A percentile compares a stretch with the other conserved stretches of the same genome.
These are phyloP conservation scores for Suhomyces canberraensis DNA, from an alignment of 805 yeast genomes.

Conservation along the genomic window DNA sequence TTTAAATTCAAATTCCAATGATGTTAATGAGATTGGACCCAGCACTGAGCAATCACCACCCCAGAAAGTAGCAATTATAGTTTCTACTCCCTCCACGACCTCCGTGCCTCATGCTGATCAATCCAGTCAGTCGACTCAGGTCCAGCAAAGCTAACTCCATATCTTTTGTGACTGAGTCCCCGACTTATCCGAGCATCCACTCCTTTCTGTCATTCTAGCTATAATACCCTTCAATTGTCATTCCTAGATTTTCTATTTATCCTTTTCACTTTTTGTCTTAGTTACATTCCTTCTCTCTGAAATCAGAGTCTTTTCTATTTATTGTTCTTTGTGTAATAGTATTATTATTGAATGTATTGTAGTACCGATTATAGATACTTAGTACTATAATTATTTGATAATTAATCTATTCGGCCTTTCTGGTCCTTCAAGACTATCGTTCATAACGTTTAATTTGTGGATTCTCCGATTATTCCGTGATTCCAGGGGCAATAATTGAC, in stretches of 20 bases:
- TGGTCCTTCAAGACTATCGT: too few species aligned
- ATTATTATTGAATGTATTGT: background rate
- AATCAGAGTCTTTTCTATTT: background rate
- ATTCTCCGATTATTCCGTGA: too few species aligned
- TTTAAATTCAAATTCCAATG: conserved; percentile 1
- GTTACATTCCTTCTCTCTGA: conserved; percentile 1
- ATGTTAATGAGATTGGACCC: background rate
- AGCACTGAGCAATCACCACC: conserved; percentile 1
- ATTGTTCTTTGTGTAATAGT: background rate
- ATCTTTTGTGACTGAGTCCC: conserved; percentile 1
- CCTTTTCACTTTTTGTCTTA: conserved; percentile 1
- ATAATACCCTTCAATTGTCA: background rate
- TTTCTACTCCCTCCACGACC: conserved; percentile 11
- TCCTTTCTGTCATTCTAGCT: background rate
- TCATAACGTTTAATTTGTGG: too few species aligned
- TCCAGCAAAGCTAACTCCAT: background rate
- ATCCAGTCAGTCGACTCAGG: background rate
- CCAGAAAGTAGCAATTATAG: conserved; percentile 12
- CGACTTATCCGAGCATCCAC: too few species aligned
- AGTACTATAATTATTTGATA: too few species aligned
- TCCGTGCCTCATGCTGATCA: conserved; percentile 3
- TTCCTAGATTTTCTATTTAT: background rate
- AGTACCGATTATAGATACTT: too few species aligned
- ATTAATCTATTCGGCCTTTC: too few species aligned
- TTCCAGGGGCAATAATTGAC: too few species aligned